Evolutionary conservation across 2,329 filamentous ascomycete genomes (phyloP).

Genomic region (Ceratocystiopsis minuta): DNA sequence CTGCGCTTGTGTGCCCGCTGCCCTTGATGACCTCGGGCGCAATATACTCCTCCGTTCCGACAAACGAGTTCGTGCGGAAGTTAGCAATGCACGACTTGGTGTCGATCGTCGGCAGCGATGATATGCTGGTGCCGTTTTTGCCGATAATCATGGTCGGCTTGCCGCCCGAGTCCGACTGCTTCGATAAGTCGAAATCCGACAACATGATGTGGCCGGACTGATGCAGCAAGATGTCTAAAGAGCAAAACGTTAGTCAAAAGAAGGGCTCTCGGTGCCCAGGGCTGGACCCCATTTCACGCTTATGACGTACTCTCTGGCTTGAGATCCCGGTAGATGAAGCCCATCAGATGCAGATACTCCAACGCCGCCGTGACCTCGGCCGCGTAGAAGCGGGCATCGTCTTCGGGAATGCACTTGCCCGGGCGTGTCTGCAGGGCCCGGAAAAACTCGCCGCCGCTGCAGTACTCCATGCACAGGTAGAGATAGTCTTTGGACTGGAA

Average conservation of each 20-base stretch:
- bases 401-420: conserved; percentile 92
- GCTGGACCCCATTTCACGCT: too few relatives aligned
- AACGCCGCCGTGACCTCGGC: conserved; percentile 92
- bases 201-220: conserved; percentile 99
- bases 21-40: conserved; percentile 98
- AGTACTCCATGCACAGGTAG: conserved; percentile 99
- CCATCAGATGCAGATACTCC: conserved; percentile 96
- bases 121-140: conserved; percentile 71
- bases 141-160: conserved; percentile 96
- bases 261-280: too few relatives aligned
- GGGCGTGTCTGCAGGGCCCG: conserved; percentile 87
- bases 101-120: conserved; percentile 86
- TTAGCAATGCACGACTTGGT: conserved; percentile 97
- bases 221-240: conserved; percentile 78
- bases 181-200: conserved; percentile 95
- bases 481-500: conserved; percentile 98
- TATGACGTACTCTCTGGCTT: conserved; percentile 77
- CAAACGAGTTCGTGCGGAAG: conserved; percentile 96
- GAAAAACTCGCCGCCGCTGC: conserved; percentile 97
- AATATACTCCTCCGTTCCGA: conserved; percentile 97
- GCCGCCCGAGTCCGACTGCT: conserved; percentile 90
- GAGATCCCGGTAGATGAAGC: conserved; percentile 94
- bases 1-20: conserved; percentile 91
- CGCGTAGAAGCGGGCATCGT: conserved; percentile 92
- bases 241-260: neutral